phyloP scores from a whole-genome alignment of 495 filamentous ascomycete species.

The Xylaria nigripes region DNA sequence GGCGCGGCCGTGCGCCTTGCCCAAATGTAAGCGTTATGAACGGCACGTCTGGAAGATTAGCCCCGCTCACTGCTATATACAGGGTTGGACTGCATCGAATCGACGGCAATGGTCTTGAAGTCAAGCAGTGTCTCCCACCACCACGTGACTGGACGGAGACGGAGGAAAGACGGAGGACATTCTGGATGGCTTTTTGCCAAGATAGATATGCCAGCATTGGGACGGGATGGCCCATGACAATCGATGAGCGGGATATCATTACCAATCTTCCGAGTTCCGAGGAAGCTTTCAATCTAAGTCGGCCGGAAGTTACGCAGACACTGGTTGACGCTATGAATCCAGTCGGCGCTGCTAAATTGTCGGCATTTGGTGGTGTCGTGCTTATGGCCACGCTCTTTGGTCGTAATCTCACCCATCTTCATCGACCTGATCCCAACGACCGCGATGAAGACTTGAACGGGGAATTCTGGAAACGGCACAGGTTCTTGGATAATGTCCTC shows the following conservation, averaged over 20 bases:
- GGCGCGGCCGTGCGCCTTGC: slow-evolving; percentile 67
- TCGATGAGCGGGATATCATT: slow-evolving; percentile 87
- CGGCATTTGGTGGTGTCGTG: slow-evolving; percentile 72
- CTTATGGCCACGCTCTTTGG: slow-evolving; percentile 86
- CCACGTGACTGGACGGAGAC: slow-evolving; percentile 87
- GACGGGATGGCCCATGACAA: slow-evolving; percentile 91
- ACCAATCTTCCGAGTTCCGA: slow-evolving; percentile 80
- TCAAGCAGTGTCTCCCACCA: slow-evolving; percentile 81
- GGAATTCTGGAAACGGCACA: slow-evolving; percentile 92
- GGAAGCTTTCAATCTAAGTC: slow-evolving; percentile 77
- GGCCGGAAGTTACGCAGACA: slow-evolving; percentile 57
- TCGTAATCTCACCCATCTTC: slow-evolving; percentile 87
- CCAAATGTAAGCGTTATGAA: slow-evolving; percentile 53
- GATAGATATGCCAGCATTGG: slow-evolving; percentile 95
- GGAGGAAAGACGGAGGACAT: slow-evolving; percentile 85
- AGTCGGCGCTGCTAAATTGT: slow-evolving; percentile 59
- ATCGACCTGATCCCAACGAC: slow-evolving; percentile 78
- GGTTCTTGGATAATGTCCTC: slow-evolving; percentile 81
- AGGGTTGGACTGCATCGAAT: slow-evolving; percentile 82
- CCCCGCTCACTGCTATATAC: slow-evolving; percentile 8
- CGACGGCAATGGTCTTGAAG: slow-evolving; percentile 78
- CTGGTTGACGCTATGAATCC: slow-evolving; percentile 67
- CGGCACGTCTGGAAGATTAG: background rate
- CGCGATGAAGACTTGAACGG: slow-evolving; percentile 84
- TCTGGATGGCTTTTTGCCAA: slow-evolving; percentile 86